Evolutionary conservation across 352 stramenopile species (phyloP).

Genomic region (Plasmopara halstedii): DNA sequence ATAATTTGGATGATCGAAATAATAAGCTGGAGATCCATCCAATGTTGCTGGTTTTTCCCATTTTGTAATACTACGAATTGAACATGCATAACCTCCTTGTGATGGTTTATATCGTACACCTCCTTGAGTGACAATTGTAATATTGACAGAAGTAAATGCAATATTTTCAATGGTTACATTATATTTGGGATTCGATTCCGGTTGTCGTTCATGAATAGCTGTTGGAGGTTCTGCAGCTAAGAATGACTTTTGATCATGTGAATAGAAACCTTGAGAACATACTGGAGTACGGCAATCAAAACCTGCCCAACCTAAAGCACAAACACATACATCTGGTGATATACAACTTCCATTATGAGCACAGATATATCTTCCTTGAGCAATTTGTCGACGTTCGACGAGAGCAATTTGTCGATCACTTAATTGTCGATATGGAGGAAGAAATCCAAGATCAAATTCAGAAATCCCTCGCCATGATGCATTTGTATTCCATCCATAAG

Average conservation of each 20-base stretch:
- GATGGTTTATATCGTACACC: slow-evolving; percentile 47
- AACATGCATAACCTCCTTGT: slow-evolving; percentile 94
- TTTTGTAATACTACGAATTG: slow-evolving; percentile 87
- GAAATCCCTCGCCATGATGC: slow-evolving; percentile 68
- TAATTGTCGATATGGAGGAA: slow-evolving; percentile 46
- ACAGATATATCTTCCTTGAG: slow-evolving; percentile 93
- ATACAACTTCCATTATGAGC: slow-evolving; percentile 91
- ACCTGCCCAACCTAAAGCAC: slow-evolving; percentile 86
- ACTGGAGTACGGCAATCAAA: slow-evolving; percentile 96
- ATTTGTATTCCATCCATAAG: slow-evolving; percentile 80
- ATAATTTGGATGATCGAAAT: slow-evolving; percentile 94
- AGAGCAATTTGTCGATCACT: slow-evolving; percentile 88
- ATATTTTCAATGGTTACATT: slow-evolving; percentile 45
- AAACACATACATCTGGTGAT: slow-evolving; percentile 87
- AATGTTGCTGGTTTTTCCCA: slow-evolving; percentile 87
- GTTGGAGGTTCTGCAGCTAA: slow-evolving; percentile 57
- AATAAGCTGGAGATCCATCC: slow-evolving; percentile 49
- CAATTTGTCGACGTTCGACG: slow-evolving; percentile 72
- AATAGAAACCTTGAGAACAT: slow-evolving; percentile 91
- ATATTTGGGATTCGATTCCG: slow-evolving; percentile 61
- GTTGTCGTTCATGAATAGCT: slow-evolving; percentile 38
- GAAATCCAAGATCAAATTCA: slow-evolving; percentile 31
- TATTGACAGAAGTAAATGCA: slow-evolving; percentile 37
- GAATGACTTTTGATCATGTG: slow-evolving; percentile 64
- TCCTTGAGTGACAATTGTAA: slow-evolving; percentile 25